Evolutionary conservation across 2,329 filamentous ascomycete species (phyloP).

Genomic region (Aspergillus luchuensis): DNA sequence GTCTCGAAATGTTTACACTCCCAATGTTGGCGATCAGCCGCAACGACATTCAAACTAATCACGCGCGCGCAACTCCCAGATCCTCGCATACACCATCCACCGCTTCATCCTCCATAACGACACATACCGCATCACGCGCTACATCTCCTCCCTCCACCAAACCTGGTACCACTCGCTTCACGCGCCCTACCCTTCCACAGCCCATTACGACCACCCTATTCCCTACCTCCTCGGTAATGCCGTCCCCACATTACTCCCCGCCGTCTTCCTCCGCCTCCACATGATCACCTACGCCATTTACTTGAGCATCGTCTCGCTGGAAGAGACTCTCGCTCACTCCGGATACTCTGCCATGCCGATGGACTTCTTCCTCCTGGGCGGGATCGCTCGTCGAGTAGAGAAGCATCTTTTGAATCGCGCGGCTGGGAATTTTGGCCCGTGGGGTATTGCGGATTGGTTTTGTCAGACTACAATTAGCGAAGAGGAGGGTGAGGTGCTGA

Average conservation of each 20-base stretch:
- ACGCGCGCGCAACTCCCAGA: constrained; percentile 19
- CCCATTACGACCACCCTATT: constrained; percentile 63
- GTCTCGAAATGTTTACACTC: neutral
- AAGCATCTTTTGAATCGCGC: constrained; percentile 55
- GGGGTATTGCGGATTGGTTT: constrained; percentile 50
- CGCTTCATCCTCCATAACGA: constrained; percentile 69
- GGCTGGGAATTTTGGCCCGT: constrained; percentile 49
- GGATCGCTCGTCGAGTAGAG: constrained; percentile 61
- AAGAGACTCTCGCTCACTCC: constrained; percentile 62
- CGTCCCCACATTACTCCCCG: constrained; percentile 59
- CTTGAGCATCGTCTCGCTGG: constrained; percentile 56
- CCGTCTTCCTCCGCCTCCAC: constrained; percentile 60
- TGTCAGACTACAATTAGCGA: constrained; percentile 45
- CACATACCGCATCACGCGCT: constrained; percentile 21
- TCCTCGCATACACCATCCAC: constrained; percentile 67
- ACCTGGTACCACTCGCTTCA: constrained; percentile 59
- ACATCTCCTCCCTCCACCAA: constrained; percentile 56
- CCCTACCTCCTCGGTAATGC: constrained; percentile 57
- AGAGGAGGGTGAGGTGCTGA: constrained; percentile 52
- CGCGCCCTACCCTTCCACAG: constrained; percentile 58
- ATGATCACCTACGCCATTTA: constrained; percentile 62
- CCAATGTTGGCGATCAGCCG: neutral
- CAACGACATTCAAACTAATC: neutral
- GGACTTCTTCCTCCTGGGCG: constrained; percentile 56
- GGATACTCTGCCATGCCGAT: constrained; percentile 62